Evolutionary conservation across 176 grass and related monocot species (phyloP).

Genomic region (Lolium multiflorum): DNA sequence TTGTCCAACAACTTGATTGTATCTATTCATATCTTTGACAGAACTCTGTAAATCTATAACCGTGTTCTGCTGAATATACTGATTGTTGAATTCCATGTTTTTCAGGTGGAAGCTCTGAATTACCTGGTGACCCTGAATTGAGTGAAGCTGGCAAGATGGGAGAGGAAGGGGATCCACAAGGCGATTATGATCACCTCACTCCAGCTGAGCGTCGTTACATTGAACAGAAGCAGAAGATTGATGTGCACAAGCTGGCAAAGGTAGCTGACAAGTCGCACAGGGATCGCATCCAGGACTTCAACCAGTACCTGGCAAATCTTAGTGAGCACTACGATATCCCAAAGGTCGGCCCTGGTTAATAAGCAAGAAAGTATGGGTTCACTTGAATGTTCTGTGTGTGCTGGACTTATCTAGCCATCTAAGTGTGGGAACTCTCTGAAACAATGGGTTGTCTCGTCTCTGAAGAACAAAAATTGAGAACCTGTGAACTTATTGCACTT

Average conservation of each 20-base stretch:
- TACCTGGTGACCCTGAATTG: constrained; percentile 47
- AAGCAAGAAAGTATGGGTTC: neutral
- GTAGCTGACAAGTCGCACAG: constrained; percentile 82
- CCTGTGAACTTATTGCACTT: neutral
- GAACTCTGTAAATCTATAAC: constrained; percentile 18
- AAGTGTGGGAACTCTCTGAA: neutral
- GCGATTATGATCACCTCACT: constrained; percentile 62
- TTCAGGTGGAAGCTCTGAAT: constrained; percentile 61
- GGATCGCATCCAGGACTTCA: constrained; percentile 85
- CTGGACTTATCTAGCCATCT: neutral
- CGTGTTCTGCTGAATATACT: constrained; percentile 13
- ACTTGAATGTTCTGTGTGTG: neutral
- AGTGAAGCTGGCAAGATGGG: constrained; percentile 55
- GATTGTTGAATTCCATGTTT: neutral
- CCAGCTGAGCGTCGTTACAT: constrained; percentile 79
- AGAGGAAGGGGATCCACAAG: constrained; percentile 52
- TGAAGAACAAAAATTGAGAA: neutral
- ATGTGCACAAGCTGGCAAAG: constrained; percentile 69
- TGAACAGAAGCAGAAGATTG: constrained; percentile 84
- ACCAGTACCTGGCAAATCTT: constrained; percentile 86
- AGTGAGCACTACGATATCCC: constrained; percentile 97
- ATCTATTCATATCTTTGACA: neutral
- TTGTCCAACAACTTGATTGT: neutral
- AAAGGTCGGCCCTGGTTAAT: constrained; percentile 91
- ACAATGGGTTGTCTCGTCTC: constrained; percentile 6